Conservation (phyloP, 768 basidiomycete species). For the Hortiboletus flavorubellus region DNA sequence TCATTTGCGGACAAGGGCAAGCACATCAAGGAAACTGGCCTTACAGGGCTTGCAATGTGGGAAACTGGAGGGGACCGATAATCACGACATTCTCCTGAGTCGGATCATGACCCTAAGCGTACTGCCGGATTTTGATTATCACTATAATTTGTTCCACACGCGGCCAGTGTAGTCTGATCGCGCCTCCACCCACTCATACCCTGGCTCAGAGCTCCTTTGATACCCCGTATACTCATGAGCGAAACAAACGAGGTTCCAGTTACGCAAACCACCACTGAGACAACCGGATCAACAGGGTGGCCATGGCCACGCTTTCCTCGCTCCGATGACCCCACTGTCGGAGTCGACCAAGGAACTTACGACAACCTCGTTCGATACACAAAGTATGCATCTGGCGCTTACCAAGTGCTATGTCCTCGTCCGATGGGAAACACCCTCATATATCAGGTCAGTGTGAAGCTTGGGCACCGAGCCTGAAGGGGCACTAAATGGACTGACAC, state of each 20-base stretch:
- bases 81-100: slow-evolving; percentile 50
- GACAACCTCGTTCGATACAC: slow-evolving; percentile 43
- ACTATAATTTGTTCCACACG: too few relatives aligned
- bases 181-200: background rate
- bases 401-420: slow-evolving; percentile 42
- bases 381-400: slow-evolving; percentile 50
- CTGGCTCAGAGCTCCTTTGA: too few relatives aligned
- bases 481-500: background rate
- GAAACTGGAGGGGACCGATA: slow-evolving; percentile 60
- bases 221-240: slow-evolving; percentile 1
- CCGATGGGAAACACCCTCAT: slow-evolving; percentile 49
- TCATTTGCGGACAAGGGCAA: slow-evolving; percentile 61
- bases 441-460: slow-evolving; percentile 31
- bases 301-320: slow-evolving; percentile 27
- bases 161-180: too few relatives aligned
- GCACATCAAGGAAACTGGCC: slow-evolving; percentile 49
- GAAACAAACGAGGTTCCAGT: background rate
- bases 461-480: background rate
- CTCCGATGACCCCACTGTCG: slow-evolving; percentile 20
- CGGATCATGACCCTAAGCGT: slow-evolving; percentile 35
- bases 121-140: slow-evolving; percentile 4
- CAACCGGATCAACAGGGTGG: background rate
- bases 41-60: slow-evolving; percentile 73
- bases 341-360: slow-evolving; percentile 37
- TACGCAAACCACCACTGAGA: background rate